Evolutionary conservation across 2,329 filamentous ascomycete species (phyloP).

Genomic region (Fusarium mexicanum): DNA sequence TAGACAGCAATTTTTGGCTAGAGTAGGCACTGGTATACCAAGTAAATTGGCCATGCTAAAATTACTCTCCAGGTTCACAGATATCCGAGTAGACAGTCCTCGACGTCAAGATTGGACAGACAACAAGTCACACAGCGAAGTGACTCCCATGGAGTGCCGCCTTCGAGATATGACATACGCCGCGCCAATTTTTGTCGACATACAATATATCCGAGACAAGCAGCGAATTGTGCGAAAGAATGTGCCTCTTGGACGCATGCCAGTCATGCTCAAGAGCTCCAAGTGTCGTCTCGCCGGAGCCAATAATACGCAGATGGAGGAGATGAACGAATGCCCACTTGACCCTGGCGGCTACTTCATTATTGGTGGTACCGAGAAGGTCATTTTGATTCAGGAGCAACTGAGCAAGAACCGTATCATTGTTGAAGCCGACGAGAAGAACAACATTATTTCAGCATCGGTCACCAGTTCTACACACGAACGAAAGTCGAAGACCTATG

Average conservation of each 20-base stretch:
- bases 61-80: slow-evolving; percentile 68
- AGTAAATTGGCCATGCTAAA: slow-evolving; percentile 4
- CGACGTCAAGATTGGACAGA: slow-evolving; percentile 81
- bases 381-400: slow-evolving; percentile 98
- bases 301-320: slow-evolving; percentile 86
- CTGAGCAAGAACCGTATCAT: slow-evolving; percentile 99
- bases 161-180: slow-evolving; percentile 98
- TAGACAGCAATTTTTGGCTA: slow-evolving; percentile 91
- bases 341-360: slow-evolving; percentile 99
- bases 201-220: slow-evolving; percentile 86
- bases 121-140: slow-evolving; percentile 73
- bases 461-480: slow-evolving; percentile 98
- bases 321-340: slow-evolving; percentile 93
- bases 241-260: slow-evolving; percentile 88
- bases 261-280: slow-evolving; percentile 95
- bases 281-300: slow-evolving; percentile 89
- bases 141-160: slow-evolving; percentile 96
- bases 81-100: slow-evolving; percentile 87
- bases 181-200: slow-evolving; percentile 91
- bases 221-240: slow-evolving; percentile 78
- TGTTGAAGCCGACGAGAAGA: slow-evolving; percentile 91
- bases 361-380: slow-evolving; percentile 96
- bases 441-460: slow-evolving; percentile 92
- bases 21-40: slow-evolving; percentile 57
- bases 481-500: slow-evolving; percentile 97